Conservation (phyloP, 768 basidiomycete species). For the Phylloporus scabripes region DNA sequence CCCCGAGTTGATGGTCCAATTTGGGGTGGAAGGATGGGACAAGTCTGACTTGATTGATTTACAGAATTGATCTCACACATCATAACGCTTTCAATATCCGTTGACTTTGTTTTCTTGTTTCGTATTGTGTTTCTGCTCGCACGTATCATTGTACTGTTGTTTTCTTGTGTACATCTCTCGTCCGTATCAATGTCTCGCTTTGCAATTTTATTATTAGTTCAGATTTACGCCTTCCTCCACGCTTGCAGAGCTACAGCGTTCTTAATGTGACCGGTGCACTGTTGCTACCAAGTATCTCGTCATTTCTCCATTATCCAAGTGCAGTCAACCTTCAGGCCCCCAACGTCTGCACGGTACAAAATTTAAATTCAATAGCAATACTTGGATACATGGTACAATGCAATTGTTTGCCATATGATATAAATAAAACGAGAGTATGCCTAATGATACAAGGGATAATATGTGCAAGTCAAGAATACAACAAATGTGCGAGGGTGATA, state of each 20-base stretch:
- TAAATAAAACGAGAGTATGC: neutral
- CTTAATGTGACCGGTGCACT: no score
- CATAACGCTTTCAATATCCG: no score
- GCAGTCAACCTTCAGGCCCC: no score
- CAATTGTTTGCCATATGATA: neutral
- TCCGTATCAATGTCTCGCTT: neutral
- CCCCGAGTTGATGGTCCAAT: neutral
- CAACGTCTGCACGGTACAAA: no score
- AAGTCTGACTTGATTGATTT: no score
- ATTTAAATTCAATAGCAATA: no score
- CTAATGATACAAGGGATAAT: neutral
- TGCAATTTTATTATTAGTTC: no score
- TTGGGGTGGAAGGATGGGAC: neutral
- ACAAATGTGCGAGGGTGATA: neutral
- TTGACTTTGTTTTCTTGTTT: neutral
- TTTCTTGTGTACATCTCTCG: neutral
- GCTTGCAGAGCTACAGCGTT: no score
- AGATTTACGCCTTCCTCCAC: no score
- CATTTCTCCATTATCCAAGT: no score
- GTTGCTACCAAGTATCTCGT: no score
- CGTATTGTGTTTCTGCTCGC: neutral
- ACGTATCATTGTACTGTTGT: neutral
- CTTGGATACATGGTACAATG: neutral
- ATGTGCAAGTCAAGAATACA: neutral
- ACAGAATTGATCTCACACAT: no score